Base-by-base conservation (phyloP, 441 rosid genomes). In the Gossypium schwendimanii region DNA sequence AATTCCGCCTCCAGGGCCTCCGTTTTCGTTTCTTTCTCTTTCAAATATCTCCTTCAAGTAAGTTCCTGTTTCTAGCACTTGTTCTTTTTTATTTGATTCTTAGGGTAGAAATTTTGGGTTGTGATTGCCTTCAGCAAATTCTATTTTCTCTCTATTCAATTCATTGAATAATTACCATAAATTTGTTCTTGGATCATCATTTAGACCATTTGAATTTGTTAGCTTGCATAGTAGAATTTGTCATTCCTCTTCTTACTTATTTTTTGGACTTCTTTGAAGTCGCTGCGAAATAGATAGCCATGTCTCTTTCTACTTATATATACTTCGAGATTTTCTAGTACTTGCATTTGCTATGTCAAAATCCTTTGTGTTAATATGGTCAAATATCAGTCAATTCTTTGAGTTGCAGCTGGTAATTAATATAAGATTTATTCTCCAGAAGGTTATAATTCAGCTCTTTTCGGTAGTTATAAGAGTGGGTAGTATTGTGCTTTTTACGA, bases 1-100 rank as follows among this genome's bases (percentile, higher is more conserved):
- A 6, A 49, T 67, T 71, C 67, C 15, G 65, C 44, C 70, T 72
- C 71, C 59, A 62, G 44, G 0, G 47, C 72, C 52, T 67, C 81
- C 9, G 79, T 80, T 55, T 81, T 87, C 67, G 65, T 86, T 31
- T 84, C 85, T 4, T 84, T 91, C 26, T 45, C 76, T 63, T 39
- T 66, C 26, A 57, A 21, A 21, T 21, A 26, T 57, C 33, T 57
- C 33, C 31, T 21, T 55, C 60, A 10, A 20, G 94, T 86, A 72
- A 75, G 88, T 76, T 45, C 26, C 21, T 73, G 26, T 62, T 36
- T 8, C 60, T 23, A 2, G 4, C 36, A 11, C 63, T 44, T 75
- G 1, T 63, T 17, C 41, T 7, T 23, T 33, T 59, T 6, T 59
- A 12, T 47, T 47, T 21, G 23, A 17, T 57, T 70, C 39, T 12